Evolutionary conservation across 768 basidiomycete genomes (phyloP).

Genomic region (Termitomyces sp.): DNA sequence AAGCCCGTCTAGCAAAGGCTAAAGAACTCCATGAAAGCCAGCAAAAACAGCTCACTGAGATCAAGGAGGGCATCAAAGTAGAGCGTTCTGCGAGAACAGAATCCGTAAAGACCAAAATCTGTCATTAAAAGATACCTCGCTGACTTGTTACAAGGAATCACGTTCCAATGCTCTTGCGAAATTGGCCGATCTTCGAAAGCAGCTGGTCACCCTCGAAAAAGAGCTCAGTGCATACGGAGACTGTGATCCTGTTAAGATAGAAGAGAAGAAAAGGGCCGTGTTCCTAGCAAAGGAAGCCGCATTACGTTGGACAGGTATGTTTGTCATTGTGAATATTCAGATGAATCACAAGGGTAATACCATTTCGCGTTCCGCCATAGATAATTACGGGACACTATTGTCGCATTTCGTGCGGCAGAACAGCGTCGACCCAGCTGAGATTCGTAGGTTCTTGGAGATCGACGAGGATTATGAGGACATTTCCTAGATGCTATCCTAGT

Average conservation of each 20-base stretch:
- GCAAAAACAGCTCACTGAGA: constrained; percentile 47
- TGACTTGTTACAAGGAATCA: constrained; percentile 40
- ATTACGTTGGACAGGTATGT: constrained; percentile 84
- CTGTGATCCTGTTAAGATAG: constrained; percentile 79
- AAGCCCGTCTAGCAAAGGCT: constrained; percentile 47
- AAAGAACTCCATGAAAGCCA: constrained; percentile 42
- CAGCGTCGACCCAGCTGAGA: constrained; percentile 53
- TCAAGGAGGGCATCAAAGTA: constrained; percentile 40
- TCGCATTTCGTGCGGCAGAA: constrained; percentile 64
- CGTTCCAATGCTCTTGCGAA: constrained; percentile 51
- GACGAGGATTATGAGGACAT: constrained; percentile 79
- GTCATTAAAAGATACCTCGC: not conserved
- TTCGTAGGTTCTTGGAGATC: constrained; percentile 64
- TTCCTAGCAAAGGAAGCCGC: constrained; percentile 81
- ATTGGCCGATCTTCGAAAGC: constrained; percentile 45
- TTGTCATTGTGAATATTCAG: not conserved
- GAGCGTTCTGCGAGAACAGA: constrained; percentile 56
- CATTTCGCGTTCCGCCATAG: constrained; percentile 33
- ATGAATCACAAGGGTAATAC: not conserved
- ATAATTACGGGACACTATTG: constrained; percentile 67
- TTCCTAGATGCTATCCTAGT: constrained; percentile 25
- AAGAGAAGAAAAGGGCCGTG: constrained; percentile 70
- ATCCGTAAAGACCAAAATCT: constrained; percentile 41
- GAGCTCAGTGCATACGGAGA: constrained; percentile 80
- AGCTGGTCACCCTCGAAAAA: constrained; percentile 48